phyloP scores from a whole-genome alignment of 2,329 filamentous ascomycete genomes.

The Aspergillus pseudonomiae region DNA sequence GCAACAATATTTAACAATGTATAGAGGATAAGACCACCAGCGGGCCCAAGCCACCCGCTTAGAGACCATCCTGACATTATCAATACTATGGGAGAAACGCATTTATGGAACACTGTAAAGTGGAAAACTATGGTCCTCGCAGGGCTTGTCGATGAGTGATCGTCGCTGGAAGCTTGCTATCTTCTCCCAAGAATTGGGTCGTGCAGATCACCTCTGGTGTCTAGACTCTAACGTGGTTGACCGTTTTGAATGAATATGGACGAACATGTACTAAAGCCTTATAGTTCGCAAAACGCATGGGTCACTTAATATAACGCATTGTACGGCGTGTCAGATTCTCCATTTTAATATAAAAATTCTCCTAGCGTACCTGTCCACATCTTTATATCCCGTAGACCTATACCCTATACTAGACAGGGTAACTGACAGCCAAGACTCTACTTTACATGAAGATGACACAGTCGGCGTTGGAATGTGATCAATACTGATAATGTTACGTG shows the following conservation, averaged over 20 bases:
- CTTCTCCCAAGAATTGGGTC: slow-evolving; percentile 11
- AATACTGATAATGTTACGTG: slow-evolving; percentile 7
- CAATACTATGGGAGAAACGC: neutral
- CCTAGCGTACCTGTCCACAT: neutral
- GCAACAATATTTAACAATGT: neutral
- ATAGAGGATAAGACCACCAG: neutral
- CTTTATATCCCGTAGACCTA: slow-evolving; percentile 2
- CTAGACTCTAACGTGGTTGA: slow-evolving; percentile 1
- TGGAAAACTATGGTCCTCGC: neutral
- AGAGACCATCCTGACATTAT: neutral
- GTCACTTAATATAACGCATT: neutral
- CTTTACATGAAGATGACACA: slow-evolving; percentile 1
- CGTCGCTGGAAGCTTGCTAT: slow-evolving; percentile 13
- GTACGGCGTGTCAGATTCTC: neutral
- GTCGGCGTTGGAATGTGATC: slow-evolving; percentile 6
- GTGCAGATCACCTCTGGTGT: slow-evolving; percentile 13
- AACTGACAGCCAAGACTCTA: neutral
- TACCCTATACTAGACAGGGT: slow-evolving; percentile 1
- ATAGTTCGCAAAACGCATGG: slow-evolving; percentile 1
- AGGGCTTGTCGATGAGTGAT: neutral
- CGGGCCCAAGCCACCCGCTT: neutral
- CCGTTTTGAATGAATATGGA: neutral
- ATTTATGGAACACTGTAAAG: neutral
- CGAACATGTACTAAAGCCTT: neutral
- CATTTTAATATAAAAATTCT: slow-evolving; percentile 5